Evolutionary conservation across 2,329 filamentous ascomycete species (phyloP).

Genomic region (Aspergillus sergii): DNA sequence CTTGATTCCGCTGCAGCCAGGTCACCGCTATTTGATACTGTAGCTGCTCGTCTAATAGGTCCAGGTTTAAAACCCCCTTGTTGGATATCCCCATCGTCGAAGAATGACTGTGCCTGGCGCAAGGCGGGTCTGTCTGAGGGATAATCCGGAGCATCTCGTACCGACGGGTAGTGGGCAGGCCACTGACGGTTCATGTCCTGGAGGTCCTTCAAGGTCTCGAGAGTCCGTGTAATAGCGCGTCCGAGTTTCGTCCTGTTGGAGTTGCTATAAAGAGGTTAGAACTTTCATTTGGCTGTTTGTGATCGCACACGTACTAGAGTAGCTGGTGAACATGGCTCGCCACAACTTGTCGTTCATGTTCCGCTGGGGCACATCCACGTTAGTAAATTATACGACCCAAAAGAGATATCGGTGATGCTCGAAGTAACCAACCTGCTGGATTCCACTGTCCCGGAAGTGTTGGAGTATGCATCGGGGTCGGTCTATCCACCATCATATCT

Average conservation of each 20-base stretch:
- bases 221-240: constrained; percentile 81
- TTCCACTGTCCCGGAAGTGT: constrained; percentile 52
- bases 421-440: constrained; percentile 39
- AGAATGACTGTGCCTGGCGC: constrained; percentile 39
- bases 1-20: constrained; percentile 74
- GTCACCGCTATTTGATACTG: constrained; percentile 64
- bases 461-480: constrained; percentile 59
- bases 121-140: constrained; percentile 39
- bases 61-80: constrained; percentile 47
- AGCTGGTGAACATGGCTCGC: constrained; percentile 88
- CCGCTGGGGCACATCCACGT: constrained; percentile 41
- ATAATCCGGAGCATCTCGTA: constrained; percentile 30
- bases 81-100: constrained; percentile 27
- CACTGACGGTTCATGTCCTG: constrained; percentile 88
- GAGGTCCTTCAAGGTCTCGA: constrained; percentile 79
- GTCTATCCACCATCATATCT: constrained; percentile 59
- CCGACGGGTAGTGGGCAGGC: constrained; percentile 91
- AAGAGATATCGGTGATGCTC: background rate
- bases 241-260: constrained; percentile 85
- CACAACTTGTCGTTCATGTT: constrained; percentile 68
- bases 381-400: constrained; percentile 12
- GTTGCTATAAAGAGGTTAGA: constrained; percentile 57
- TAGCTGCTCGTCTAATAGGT: constrained; percentile 70
- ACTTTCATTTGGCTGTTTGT: background rate
- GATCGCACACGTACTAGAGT: constrained; percentile 62